Evolutionary conservation across 1,139 yeast species (phyloP), one percentile per base, ranked within the genome.

Genomic region (Meyerozyma sp.): DNA sequence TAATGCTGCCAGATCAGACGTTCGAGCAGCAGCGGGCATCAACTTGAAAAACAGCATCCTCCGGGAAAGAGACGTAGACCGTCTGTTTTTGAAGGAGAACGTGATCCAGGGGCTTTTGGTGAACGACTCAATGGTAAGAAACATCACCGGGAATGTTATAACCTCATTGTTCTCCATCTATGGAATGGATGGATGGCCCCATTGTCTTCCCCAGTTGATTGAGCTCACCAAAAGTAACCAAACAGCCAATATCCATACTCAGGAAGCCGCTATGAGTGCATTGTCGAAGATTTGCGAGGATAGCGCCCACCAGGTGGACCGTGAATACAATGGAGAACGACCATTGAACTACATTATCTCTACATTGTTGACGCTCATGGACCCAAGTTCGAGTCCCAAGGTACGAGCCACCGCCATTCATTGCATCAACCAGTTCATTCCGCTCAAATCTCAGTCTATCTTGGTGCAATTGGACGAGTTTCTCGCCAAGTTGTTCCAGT

Each of bases 211-310:
- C 1, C 82, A 79, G 51, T 71, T 93, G 43, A 62, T 90, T 54
- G 77, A 77, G 44, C 63, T 89, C 55, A 77, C 84, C 4, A 53
- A 47, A 35, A 70, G 73, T 25, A 64, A 63, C 23, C 61, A 64
- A 1, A 6, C 41, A 4, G 3, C 13, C 16, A 20, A 16, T n/a
- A 11, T 13, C 3, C 32, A n/a, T 4, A 51, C 63, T 3, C 85
- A 82, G 55, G 89, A 84, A 56, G 71, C 74, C 1, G 89, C 97
- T 16, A 79, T 90, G 66, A 75, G 86, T 52, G 93, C 98, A 0
- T 69, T 94, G 48, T 73, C 83, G 37, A 89, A 91, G 59, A 85
- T 93, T 41, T 88, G 96, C 70, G 98, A 93, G 61, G 98, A 93
- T 64, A 77, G 84, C 23, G 76, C 79, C 25, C 59, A 65, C 34